These are phyloP conservation scores for Hypoxylon crocopeplum DNA, from an alignment of 495 filamentous ascomycete species.

Conservation along the genomic window DNA sequence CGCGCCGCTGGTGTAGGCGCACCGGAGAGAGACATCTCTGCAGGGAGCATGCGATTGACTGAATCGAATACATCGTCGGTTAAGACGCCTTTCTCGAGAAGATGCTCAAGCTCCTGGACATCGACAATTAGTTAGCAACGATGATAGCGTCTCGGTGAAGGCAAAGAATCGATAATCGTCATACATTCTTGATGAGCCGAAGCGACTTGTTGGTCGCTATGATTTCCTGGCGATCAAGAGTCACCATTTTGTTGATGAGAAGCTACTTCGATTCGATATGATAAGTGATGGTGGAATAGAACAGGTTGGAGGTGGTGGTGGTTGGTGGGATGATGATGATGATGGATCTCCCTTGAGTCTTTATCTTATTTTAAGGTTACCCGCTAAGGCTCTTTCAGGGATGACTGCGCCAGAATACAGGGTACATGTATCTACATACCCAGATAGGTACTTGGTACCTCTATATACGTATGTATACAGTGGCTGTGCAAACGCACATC, in stretches of 20 bases:
- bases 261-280: neutral
- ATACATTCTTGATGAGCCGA: conserved; percentile 81
- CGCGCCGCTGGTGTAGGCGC: conserved; percentile 51
- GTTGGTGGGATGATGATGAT: no score
- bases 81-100: conserved; percentile 79
- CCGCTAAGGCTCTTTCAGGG: no score
- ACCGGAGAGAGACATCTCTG: conserved; percentile 63
- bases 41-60: conserved; percentile 76
- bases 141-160: neutral
- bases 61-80: conserved; percentile 70
- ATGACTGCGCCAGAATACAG: no score
- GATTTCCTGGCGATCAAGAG: conserved; percentile 53
- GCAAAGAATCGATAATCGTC: neutral
- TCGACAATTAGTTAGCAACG: conserved; percentile 3
- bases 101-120: conserved; percentile 85
- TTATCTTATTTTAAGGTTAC: neutral
- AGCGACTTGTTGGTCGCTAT: conserved; percentile 80
- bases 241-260: conserved; percentile 45
- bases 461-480: no score
- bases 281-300: no score
- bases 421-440: no score
- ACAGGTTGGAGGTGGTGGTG: no score
- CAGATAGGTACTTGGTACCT: no score
- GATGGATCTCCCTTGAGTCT: no score
- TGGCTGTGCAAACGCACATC: no score